A percentile compares a stretch with the other conserved stretches of the same genome.
Evolutionary conservation across 2,329 filamentous ascomycete genomes (phyloP).

Genomic region (Sphaerulina populicola): DNA sequence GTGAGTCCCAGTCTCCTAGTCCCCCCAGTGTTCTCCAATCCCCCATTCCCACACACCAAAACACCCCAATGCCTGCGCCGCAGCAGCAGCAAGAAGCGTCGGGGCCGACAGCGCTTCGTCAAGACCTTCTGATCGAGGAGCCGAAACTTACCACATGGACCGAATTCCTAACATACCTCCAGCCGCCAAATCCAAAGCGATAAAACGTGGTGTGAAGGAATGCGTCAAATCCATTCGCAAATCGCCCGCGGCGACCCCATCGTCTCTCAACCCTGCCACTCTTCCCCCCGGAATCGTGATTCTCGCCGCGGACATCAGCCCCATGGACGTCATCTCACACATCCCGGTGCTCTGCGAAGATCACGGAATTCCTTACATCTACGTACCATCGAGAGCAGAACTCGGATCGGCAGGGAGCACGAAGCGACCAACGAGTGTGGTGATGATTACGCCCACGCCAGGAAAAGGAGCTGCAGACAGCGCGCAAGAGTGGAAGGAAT

Average conservation of each 20-base stretch:
- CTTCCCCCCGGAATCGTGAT: slow-evolving; percentile 66
- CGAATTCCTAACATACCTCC: slow-evolving; percentile 19
- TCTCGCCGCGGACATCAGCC: slow-evolving; percentile 93
- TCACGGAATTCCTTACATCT: slow-evolving; percentile 94
- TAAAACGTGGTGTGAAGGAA: slow-evolving; percentile 98
- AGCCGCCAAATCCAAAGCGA: slow-evolving; percentile 92
- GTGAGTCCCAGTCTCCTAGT: slow-evolving; percentile 30
- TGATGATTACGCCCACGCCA: slow-evolving; percentile 61
- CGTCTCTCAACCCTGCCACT: slow-evolving; percentile 44
- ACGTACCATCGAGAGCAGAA: slow-evolving; percentile 84
- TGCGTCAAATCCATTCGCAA: slow-evolving; percentile 98
- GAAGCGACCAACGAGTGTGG: slow-evolving; percentile 91
- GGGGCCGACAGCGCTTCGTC: neutral
- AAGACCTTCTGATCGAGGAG: slow-evolving; percentile 7
- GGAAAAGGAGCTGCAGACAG: slow-evolving; percentile 42
- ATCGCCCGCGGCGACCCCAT: slow-evolving; percentile 61
- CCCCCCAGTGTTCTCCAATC: slow-evolving; percentile 2
- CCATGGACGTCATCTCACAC: slow-evolving; percentile 97
- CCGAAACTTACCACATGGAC: slow-evolving; percentile 8
- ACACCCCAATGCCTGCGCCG: neutral
- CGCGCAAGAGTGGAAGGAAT: slow-evolving; percentile 51
- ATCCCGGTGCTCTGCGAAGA: slow-evolving; percentile 97
- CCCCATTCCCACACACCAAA: neutral
- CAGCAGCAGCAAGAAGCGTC: neutral
- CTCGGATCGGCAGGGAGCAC: slow-evolving; percentile 88